These are phyloP conservation scores for Astrothelium macrocarpum DNA, from an alignment of 495 filamentous ascomycete species.

Conservation along the genomic window DNA sequence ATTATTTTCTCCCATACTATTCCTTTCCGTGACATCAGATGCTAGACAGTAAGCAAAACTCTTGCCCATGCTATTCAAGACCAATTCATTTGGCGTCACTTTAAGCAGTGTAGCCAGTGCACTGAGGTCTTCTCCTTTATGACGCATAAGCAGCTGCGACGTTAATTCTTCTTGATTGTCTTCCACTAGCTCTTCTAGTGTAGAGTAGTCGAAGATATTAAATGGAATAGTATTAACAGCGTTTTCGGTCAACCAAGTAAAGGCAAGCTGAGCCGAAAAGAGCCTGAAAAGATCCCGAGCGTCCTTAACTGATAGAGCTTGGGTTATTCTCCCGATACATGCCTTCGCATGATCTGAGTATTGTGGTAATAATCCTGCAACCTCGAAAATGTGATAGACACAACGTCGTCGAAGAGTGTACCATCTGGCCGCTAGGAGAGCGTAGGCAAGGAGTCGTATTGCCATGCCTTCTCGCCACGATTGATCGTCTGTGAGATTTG, in stretches of 20 bases:
- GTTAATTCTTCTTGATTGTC: conserved; percentile 72
- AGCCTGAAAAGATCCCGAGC: conserved; percentile 68
- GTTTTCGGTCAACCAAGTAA: conserved; percentile 67
- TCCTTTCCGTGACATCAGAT: conserved; percentile 57
- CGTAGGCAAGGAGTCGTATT: conserved; percentile 64
- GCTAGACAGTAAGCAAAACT: conserved; percentile 76
- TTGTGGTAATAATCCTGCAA: conserved; percentile 54
- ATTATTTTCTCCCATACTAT: conserved; percentile 39
- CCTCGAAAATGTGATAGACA: conserved; percentile 90
- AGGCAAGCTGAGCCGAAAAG: conserved; percentile 85
- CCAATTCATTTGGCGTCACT: conserved; percentile 44
- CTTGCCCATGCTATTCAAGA: conserved; percentile 65
- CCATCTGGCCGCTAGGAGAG: conserved; percentile 67
- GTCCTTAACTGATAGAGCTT: conserved; percentile 49
- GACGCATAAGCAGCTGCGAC: conserved; percentile 78
- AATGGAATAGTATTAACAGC: conserved; percentile 63
- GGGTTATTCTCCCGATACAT: conserved; percentile 58
- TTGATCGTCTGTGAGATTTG: conserved; percentile 58
- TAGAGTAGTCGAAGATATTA: conserved; percentile 67
- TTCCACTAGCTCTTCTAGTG: conserved; percentile 55
- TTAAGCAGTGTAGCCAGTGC: conserved; percentile 50
- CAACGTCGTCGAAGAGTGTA: conserved; percentile 69
- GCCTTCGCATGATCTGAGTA: conserved; percentile 59
- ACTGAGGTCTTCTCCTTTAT: conserved; percentile 50
- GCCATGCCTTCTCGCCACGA: conserved; percentile 76